Evolutionary conservation across 2,329 filamentous ascomycete genomes (phyloP), one percentile per base, ranked within the genome.

Genomic region (Ophiocordyceps australis): DNA sequence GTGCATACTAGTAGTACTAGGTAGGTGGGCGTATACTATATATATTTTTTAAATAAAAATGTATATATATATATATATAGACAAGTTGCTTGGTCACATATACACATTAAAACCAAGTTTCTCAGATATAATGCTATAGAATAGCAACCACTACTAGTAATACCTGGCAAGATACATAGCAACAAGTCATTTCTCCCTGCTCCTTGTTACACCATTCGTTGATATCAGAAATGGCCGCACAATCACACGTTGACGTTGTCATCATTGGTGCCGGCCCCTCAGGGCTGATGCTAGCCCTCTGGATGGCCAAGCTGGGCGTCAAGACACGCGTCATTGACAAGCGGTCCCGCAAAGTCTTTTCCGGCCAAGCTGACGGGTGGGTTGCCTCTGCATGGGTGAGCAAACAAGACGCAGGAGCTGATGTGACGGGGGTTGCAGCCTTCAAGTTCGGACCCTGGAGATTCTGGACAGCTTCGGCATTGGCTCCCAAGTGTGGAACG

Each of bases 401-500:
- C n/a, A n/a, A n/a, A n/a, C n/a, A n/a, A n/a, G n/a, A n/a, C 26
- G 17, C 24, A 22, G 11, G 20, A 8, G 5, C 27, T 29, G 7
- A 18, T 25, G 2, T 21, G 15, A 25, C 20, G 12, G 14, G 12
- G 9, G 14, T 6, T 13, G 22, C 12, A 45, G 41, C 5, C 43
- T 75, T 3, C 68, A 77, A 47, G 64, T 60, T 31, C 65, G 74
- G 4, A 76, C 69, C 0, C 53, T 79, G 3, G 72, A 82, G 44
- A 76, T 81, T n/a, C 66, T 81, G 28, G 72, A 82, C 36, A 70
- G 65, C 25, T 75, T 82, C 35, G 74, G 68, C 1, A 65, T 82
- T 30, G 69, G 56, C 3, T 63, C 79, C 33, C 52, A 62, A 5
- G 63, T 61, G 2, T 70, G 68, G 63, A 70, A 69, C 24, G 74